A percentile compares a stretch with the other conserved stretches of the same genome.
Evolutionary conservation across 148 eudicot genomes (phyloP).

Genomic region (Amaranthus hypochondriacus): DNA sequence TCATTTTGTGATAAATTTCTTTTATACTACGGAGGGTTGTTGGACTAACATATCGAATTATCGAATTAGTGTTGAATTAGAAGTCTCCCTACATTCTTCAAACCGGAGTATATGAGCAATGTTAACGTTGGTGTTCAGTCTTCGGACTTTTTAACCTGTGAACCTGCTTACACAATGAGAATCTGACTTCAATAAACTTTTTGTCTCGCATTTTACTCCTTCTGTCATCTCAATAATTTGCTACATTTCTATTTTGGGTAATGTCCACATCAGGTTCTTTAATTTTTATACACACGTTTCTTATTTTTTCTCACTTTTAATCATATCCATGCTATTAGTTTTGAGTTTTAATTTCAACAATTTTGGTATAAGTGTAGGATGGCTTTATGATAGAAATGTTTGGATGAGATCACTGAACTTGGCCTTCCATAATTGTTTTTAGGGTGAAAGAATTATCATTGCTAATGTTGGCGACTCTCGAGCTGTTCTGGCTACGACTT

Average conservation of each 20-base stretch:
- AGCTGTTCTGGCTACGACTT: slow-evolving; percentile 78
- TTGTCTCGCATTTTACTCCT: neutral
- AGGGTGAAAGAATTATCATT: slow-evolving; percentile 68
- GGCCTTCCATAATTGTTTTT: slow-evolving; percentile 1
- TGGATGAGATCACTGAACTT: neutral
- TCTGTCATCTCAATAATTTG: too few species aligned
- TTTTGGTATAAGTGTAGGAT: too few species aligned
- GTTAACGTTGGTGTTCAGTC: neutral
- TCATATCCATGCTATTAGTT: too few species aligned
- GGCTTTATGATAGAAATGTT: neutral
- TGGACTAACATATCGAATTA: neutral
- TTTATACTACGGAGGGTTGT: neutral
- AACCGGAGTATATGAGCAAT: slow-evolving; percentile 3
- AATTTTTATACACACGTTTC: too few species aligned
- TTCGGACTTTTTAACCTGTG: slow-evolving; percentile 19
- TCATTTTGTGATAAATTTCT: slow-evolving; percentile 14
- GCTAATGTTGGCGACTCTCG: slow-evolving; percentile 96
- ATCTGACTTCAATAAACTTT: neutral
- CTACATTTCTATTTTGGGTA: too few species aligned
- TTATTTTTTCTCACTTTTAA: too few species aligned
- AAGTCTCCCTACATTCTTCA: slow-evolving; percentile 20
- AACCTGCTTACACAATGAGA: neutral
- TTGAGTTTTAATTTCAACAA: too few species aligned
- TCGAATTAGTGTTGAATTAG: slow-evolving; percentile 17
- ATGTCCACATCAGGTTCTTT: too few species aligned